Percentiles rank a stretch among this genome's conserved stretches.
phyloP scores from a whole-genome alignment of 768 basidiomycete genomes.

The Boletus sp. region DNA sequence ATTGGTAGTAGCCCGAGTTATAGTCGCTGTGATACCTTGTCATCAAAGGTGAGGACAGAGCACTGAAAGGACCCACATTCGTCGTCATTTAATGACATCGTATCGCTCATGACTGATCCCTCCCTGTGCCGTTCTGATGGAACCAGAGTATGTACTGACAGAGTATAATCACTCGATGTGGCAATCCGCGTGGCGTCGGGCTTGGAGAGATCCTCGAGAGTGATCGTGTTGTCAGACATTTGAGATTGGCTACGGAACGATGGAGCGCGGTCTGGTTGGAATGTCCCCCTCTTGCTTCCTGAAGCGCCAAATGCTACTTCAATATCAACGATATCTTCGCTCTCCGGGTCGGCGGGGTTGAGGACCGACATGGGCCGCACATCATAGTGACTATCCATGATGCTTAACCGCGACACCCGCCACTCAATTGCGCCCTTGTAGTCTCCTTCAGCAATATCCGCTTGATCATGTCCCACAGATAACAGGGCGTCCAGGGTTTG shows the following conservation, averaged over 20 bases:
- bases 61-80: slow-evolving; percentile 18
- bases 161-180: slow-evolving; percentile 23
- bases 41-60: background rate
- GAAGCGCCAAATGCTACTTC: slow-evolving; percentile 47
- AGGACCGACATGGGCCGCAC: slow-evolving; percentile 39
- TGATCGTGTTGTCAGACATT: slow-evolving; percentile 34
- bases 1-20: slow-evolving; percentile 27
- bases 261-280: slow-evolving; percentile 23
- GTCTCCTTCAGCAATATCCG: slow-evolving; percentile 62
- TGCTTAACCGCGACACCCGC: slow-evolving; percentile 69
- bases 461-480: slow-evolving; percentile 66
- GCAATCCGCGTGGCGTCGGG: slow-evolving; percentile 17
- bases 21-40: slow-evolving; percentile 18
- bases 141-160: slow-evolving; percentile 25
- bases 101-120: slow-evolving; percentile 17
- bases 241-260: slow-evolving; percentile 33
- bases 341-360: slow-evolving; percentile 39
- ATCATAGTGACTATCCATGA: slow-evolving; percentile 50
- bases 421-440: slow-evolving; percentile 75
- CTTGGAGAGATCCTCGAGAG: slow-evolving; percentile 26
- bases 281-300: slow-evolving; percentile 30
- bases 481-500: slow-evolving; percentile 62
- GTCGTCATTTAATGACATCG: slow-evolving; percentile 20
- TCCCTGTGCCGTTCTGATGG: slow-evolving; percentile 22
- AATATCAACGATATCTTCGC: slow-evolving; percentile 57